Percentiles rank a stretch among this genome's conserved stretches.
phyloP scores from a whole-genome alignment of 2,329 filamentous ascomycete genomes.

The Penicillium fuscoglaucum region DNA sequence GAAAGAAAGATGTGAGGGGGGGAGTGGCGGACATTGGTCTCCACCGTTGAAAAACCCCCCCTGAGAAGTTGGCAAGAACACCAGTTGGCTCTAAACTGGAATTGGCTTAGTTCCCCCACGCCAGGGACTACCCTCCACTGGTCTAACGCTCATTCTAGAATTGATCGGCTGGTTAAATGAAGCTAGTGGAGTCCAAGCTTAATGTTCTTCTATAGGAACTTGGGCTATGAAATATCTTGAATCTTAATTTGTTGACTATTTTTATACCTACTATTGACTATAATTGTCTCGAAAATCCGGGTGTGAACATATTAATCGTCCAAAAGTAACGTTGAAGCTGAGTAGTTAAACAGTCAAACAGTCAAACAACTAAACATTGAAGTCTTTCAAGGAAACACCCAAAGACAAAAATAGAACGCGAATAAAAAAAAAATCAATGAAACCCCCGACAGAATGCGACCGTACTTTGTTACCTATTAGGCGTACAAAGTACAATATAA shows the following conservation, averaged over 20 bases:
- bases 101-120: neutral
- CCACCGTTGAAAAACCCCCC: conserved; percentile 5
- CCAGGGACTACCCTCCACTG: neutral
- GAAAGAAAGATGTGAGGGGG: conserved; percentile 7
- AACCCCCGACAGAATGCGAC: neutral
- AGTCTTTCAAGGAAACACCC: neutral
- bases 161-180: conserved; percentile 1
- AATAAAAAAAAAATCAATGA: too few species aligned
- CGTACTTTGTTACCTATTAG: neutral
- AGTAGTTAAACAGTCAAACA: neutral
- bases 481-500: neutral
- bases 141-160: conserved; percentile 1
- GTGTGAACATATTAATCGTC: neutral
- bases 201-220: neutral
- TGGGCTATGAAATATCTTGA: neutral
- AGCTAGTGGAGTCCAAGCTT: conserved; percentile 6
- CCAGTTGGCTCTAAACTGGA: neutral
- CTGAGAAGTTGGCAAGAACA: neutral
- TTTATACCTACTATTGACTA: neutral
- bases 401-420: neutral
- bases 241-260: neutral
- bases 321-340: neutral
- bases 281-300: neutral
- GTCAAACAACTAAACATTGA: neutral
- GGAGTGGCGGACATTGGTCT: neutral